Base-by-base conservation (phyloP, 371 early-diverging fungal species). In the Haplosporangium sp. region DNA sequence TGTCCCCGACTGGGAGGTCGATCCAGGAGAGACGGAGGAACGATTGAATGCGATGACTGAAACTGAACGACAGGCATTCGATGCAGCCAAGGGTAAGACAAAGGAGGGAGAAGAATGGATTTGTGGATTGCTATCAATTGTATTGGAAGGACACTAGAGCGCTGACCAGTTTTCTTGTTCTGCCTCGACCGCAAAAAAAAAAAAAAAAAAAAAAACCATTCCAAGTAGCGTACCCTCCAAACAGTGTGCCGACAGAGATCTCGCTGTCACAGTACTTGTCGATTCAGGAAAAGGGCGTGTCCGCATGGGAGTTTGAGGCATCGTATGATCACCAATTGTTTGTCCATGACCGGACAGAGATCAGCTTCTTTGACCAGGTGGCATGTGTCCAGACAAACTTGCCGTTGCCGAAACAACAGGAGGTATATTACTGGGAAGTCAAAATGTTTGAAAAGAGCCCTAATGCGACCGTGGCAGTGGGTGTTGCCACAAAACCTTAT, bases 281-380 rank as follows among this genome's bases (percentile, higher is more conserved):
- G 23, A 94, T 94, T 54, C 91, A 90, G 77, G 95, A 94, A 80
- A 93, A 93, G 75, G 95, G 95, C 50, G 93, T 94, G 1, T 87
- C 89, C 9, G 95, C 95, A 12, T 94, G 94, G 89, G 91, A 93
- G 72, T 93, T 94, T 83, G 92, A 89, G 59, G 86, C 90, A 64
- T 89, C 92, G 43, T 84, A 88, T 72, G 88, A 87, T 46, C 76
- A 86, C 7, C 64, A 71, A 10, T 87, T 87, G 51, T 83, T 87
- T 23, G 88, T 92, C 13, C 86, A 91, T 50, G 92, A 87, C 61
- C 83, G 93, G 57, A 94, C 95, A 12, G 95, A 94, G 64, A 86
- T 94, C 14, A 85, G 87, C 55, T 93, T 29, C 29, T 29, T 29
- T 29, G 29, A 29, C 29, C 29, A 29, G 29, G 29, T 93, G 70